These are phyloP conservation scores for Pochonia chlamydosporia DNA, from an alignment of 2,329 filamentous ascomycete genomes.

Conservation along the genomic window DNA sequence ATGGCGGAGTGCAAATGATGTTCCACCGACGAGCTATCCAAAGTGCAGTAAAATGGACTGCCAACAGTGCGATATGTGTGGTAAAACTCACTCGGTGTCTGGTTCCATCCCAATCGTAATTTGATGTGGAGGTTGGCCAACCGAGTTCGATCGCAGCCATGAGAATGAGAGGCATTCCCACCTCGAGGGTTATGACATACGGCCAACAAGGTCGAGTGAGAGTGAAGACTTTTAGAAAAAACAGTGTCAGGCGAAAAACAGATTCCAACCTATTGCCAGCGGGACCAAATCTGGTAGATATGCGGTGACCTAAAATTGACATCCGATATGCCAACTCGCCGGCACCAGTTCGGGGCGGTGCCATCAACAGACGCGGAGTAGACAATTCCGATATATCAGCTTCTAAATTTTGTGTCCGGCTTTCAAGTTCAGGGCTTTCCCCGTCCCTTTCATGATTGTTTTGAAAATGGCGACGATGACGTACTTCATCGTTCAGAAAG, in stretches of 20 bases:
- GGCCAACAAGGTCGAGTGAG: constrained; percentile 67
- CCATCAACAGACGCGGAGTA: constrained; percentile 35
- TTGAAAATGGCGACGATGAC: not conserved
- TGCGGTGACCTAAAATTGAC: constrained; percentile 28
- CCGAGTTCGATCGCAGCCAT: constrained; percentile 64
- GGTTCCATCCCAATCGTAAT: not conserved
- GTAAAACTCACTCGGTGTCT: constrained; percentile 17
- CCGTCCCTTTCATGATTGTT: not conserved
- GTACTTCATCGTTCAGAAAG: not conserved
- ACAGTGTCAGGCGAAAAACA: constrained; percentile 51
- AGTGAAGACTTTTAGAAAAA: constrained; percentile 62
- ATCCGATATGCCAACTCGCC: constrained; percentile 27
- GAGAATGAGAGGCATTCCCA: constrained; percentile 62
- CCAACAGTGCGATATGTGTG: constrained; percentile 24
- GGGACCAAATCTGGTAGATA: constrained; percentile 17
- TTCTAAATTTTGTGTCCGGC: not conserved
- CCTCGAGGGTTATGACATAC: constrained; percentile 56
- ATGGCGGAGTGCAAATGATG: constrained; percentile 23
- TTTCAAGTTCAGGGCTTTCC: not conserved
- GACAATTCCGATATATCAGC: not conserved
- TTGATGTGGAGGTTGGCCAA: constrained; percentile 22
- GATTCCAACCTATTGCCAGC: constrained; percentile 25
- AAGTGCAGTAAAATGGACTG: constrained; percentile 26
- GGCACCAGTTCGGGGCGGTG: constrained; percentile 36
- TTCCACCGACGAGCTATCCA: constrained; percentile 28